A percentile compares a stretch with the other conserved stretches of the same genome.
These are phyloP conservation scores for Phytophthora kernoviae DNA, from an alignment of 352 stramenopile species.

Conservation along the genomic window DNA sequence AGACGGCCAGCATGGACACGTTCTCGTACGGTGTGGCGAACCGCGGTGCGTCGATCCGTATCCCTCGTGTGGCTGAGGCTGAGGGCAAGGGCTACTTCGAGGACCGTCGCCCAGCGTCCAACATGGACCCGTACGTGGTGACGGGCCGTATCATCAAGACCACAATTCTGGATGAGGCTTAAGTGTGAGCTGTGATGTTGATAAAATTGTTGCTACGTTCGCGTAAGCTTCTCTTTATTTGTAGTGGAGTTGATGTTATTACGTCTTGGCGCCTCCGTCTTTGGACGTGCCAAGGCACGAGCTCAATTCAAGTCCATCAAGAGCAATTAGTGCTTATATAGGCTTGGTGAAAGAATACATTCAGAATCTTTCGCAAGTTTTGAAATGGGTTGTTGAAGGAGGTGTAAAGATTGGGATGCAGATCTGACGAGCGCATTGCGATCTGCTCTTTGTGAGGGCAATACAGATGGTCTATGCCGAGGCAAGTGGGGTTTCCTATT, in stretches of 20 bases:
- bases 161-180: conserved; percentile 87
- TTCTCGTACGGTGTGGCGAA: conserved; percentile 98
- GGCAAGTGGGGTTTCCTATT: too few relatives aligned
- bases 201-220: neutral
- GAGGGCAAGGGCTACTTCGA: conserved; percentile 95
- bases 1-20: conserved; percentile 95
- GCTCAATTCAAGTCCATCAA: neutral
- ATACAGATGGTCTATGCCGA: neutral
- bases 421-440: neutral
- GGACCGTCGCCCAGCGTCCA: conserved; percentile 96
- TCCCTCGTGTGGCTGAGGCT: conserved; percentile 90
- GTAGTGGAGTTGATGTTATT: too few relatives aligned
- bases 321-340: conserved; percentile 28
- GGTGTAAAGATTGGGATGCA: neutral
- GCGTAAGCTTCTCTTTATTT: conserved; percentile 9
- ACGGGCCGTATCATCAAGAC: conserved; percentile 97
- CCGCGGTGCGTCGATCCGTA: conserved; percentile 94
- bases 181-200: conserved; percentile 19
- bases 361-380: conserved; percentile 17
- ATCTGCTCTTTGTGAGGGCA: neutral
- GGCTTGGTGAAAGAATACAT: conserved; percentile 23
- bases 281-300: too few relatives aligned
- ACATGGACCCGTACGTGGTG: conserved; percentile 99
- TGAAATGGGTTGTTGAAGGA: neutral
- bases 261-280: too few relatives aligned